Base-by-base conservation (phyloP, 202 grass and related monocot genomes). In the Carex sylvatica region DNA sequence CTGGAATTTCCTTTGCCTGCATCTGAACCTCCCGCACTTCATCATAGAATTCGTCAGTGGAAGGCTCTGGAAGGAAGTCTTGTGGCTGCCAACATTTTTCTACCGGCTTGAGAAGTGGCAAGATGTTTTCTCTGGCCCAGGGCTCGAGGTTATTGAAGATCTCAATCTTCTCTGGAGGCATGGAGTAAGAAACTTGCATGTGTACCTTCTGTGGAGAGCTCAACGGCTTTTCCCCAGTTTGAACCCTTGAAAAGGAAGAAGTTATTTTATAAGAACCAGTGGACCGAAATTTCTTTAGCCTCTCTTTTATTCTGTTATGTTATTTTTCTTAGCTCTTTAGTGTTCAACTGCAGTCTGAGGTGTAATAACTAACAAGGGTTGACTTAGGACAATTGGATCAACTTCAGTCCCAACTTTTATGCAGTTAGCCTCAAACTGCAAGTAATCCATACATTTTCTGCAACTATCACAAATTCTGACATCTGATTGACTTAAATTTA, bases 81-180 rank as follows among this genome's bases (percentile, higher is more conserved):
- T 96, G 93, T 19, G 90, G 93, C 77, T 96, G 93, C 93, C 93
- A 96, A 1, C 83, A 89, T 40, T 35, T 30, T 75, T 96, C 93
- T 7, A 96, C 87, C 4, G 87, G 85, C 87, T 91, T 93, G n/a
- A 96, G 33, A 15, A 84, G 83, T 0, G 83, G 33, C 69, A 92
- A 61, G 59, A 95, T 83, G 88, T 84, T 89, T 38, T 84, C 82
- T 36, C 54, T 73, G 13, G 83, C 93, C 90, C 93, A 97, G 0
- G 36, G 5, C 0, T 93, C 28, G 0, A 97, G 78, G 3, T 76
- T 87, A 6, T 86, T 78, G 46, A 97, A 97, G 53, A 93, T 81
- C 84, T 97, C 93, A 0, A 69, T 53, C 85, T 97, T 97, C 78
- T 97, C 61, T 44, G 91, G 87, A 20, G 85, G 88, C 65, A 97